Conservation (phyloP, 352 stramenopile genomes). For the Globisporangium orthogonon region DNA sequence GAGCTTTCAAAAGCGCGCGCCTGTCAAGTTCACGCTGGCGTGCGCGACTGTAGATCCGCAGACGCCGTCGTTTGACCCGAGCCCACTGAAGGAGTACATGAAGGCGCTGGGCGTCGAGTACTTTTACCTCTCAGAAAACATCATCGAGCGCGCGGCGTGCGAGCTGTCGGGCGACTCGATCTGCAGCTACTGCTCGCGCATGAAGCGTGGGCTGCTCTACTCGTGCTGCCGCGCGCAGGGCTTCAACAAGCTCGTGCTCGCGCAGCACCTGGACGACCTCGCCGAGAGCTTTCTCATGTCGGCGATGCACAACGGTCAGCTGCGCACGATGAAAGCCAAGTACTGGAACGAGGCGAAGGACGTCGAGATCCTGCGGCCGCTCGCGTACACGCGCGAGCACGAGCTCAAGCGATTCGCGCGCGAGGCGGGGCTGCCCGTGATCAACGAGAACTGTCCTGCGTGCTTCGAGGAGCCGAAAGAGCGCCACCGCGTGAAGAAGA, state of each 20-base stretch:
- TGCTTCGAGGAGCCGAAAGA: constrained; percentile 99
- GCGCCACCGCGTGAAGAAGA: constrained; percentile 96
- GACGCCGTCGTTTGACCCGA: constrained; percentile 96
- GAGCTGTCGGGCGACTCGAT: constrained; percentile 89
- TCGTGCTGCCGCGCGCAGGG: constrained; percentile 89
- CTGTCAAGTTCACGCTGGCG: constrained; percentile 93
- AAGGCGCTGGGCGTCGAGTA: constrained; percentile 93
- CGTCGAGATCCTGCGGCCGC: constrained; percentile 92
- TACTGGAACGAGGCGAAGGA: constrained; percentile 95
- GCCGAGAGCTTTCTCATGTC: constrained; percentile 98
- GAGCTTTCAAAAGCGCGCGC: constrained; percentile 90
- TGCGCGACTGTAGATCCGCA: constrained; percentile 96
- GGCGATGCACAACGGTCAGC: constrained; percentile 96
- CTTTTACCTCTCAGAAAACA: constrained; percentile 92
- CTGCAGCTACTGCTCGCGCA: constrained; percentile 95
- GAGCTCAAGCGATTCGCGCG: constrained; percentile 86
- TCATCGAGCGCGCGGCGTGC: constrained; percentile 83
- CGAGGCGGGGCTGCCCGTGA: constrained; percentile 91
- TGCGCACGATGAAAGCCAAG: constrained; percentile 98
- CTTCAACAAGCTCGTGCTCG: constrained; percentile 93
- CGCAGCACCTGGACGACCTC: constrained; percentile 97
- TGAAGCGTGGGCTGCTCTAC: constrained; percentile 98
- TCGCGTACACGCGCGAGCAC: constrained; percentile 95
- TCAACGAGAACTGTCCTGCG: constrained; percentile 99
- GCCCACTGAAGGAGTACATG: constrained; percentile 95